A percentile compares a stretch with the other conserved stretches of the same genome.
phyloP scores from a whole-genome alignment of 2,329 filamentous ascomycete genomes.

The Lithohypha guttulata region DNA sequence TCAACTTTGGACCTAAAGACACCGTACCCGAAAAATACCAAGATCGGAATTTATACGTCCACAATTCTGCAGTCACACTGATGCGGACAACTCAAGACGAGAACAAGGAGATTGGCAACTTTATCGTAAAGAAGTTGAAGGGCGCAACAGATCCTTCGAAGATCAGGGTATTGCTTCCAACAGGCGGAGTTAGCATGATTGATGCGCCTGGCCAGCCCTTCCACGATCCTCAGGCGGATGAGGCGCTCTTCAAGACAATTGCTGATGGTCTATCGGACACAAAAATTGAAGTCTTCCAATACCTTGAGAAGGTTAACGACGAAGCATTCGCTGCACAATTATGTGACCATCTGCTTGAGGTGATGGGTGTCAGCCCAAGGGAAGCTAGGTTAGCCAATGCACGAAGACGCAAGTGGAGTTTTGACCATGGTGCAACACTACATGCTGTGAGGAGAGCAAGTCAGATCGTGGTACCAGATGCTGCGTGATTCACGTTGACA shows the following conservation, averaged over 20 bases:
- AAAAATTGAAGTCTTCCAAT: conserved; percentile 40
- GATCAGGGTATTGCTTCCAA: conserved; percentile 50
- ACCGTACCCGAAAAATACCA: conserved; percentile 47
- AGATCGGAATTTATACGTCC: conserved; percentile 46
- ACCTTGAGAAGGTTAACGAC: conserved; percentile 46
- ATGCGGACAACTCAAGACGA: conserved; percentile 54
- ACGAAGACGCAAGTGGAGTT: conserved; percentile 19
- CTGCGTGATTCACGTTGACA: too few relatives aligned
- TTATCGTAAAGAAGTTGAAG: conserved; percentile 46
- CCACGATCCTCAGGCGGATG: conserved; percentile 39
- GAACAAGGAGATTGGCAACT: conserved; percentile 42
- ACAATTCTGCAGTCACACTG: conserved; percentile 57
- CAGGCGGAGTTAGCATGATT: conserved; percentile 51
- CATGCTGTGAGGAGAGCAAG: conserved; percentile 15
- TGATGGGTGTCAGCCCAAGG: conserved; percentile 20
- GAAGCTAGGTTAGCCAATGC: conserved; percentile 19
- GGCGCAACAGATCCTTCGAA: conserved; percentile 29
- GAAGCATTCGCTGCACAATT: conserved; percentile 34
- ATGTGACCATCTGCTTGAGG: conserved; percentile 17
- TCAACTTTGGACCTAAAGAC: conserved; percentile 50
- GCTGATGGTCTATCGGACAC: conserved; percentile 38
- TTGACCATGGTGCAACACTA: conserved; percentile 19
- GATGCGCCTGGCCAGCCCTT: conserved; percentile 45
- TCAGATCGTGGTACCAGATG: conserved; percentile 19
- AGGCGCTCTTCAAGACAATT: conserved; percentile 38